Base-by-base conservation (phyloP, 306 rosid genomes). In the Phaseolus lunatus region DNA sequence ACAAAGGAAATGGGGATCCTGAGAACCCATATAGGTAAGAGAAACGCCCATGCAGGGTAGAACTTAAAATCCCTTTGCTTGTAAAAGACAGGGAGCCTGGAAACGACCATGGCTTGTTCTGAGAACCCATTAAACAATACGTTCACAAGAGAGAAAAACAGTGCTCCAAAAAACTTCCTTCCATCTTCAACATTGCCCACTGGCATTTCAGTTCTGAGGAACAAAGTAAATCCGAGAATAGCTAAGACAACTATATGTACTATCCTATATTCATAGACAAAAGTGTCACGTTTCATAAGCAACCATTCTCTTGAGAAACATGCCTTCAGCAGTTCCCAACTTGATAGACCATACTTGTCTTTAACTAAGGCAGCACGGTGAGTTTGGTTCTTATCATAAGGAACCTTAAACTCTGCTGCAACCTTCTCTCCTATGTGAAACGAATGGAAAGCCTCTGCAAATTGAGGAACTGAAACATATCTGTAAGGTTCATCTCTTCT, bases 31-130 rank as follows among this genome's bases (percentile, higher is more conserved):
- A 93, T 88, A 4, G 96, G 98, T 15, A 93, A 50, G 0, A 52
- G 88, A 62, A 91, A 91, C 1, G 93, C 93, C 98, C 98, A 93
- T 12, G 92, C 92, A 14, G 97, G 97, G 77, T 57, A 93, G 81
- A 93, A 91, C 84, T 81, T 73, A 80, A 83, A 83, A 79, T 91
- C 96, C 65, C 98, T 89, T 52, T 93, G 98, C 72, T 86, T 91
- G 73, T 35, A 88, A 59, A 89, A 93, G 7, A 93, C 93, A 41
- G 89, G 91, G 71, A 93, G 90, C 77, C 91, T 86, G 16, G 80
- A 68, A 68, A 91, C 26, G 11, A 91, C 88, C 90, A 89, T 86
- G 43, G 79, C 78, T 23, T 84, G 71, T 76, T 93, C 98, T 41
- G 97, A 80, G 81, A 86, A 47, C 13, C 98, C 98, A 86, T 91